These are phyloP conservation scores for Magnaporthales sp. DNA, from an alignment of 2,329 filamentous ascomycete species.

Conservation along the genomic window DNA sequence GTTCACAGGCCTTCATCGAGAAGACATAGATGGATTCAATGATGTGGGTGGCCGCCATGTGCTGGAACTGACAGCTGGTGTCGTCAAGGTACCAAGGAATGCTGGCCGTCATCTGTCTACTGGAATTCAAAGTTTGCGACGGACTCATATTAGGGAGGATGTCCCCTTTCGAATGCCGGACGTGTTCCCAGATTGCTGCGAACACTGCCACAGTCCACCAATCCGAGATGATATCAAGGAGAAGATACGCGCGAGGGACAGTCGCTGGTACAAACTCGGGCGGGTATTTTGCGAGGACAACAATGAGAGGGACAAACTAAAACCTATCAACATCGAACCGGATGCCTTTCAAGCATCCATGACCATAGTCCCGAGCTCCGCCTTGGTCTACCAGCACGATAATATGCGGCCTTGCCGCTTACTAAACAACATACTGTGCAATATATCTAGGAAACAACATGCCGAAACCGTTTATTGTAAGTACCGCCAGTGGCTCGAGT, in stretches of 20 bases:
- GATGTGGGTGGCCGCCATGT: neutral
- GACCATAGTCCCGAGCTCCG: slow-evolving; percentile 3
- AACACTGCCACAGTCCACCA: neutral
- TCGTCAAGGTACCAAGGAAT: neutral
- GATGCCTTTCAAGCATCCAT: neutral
- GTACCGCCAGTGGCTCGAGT: neutral
- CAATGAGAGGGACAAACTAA: neutral
- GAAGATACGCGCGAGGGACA: neutral
- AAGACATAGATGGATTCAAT: slow-evolving; percentile 12
- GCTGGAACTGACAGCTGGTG: neutral
- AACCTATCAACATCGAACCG: neutral
- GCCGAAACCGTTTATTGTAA: neutral
- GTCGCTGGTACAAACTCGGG: neutral
- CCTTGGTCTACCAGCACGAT: neutral
- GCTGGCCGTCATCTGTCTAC: neutral
- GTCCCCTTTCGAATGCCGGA: neutral
- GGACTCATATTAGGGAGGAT: neutral
- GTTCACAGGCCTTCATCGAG: slow-evolving; percentile 19
- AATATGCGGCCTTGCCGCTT: neutral
- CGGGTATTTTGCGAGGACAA: neutral
- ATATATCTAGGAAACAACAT: neutral
- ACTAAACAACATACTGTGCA: neutral
- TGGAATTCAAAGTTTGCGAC: neutral
- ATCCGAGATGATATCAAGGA: neutral
- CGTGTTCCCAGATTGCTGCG: neutral